Evolutionary conservation across 805 yeast species (phyloP).

Genomic region (Monosporozyma yasuniensis): DNA sequence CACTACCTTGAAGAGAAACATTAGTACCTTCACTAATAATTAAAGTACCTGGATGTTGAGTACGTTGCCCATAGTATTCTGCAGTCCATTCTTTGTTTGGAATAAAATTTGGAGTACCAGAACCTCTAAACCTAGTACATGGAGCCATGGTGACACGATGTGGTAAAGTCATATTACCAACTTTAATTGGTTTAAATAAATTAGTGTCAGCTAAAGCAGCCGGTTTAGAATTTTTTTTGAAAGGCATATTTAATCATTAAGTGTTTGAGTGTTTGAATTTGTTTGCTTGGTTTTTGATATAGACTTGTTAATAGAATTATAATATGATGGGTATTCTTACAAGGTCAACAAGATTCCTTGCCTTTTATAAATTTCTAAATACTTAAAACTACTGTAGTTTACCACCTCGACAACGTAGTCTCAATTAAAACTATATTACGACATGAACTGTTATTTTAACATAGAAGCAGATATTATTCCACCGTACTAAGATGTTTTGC

Average conservation of each 20-base stretch:
- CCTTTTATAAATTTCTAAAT: too few relatives aligned
- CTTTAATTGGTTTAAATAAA: slow-evolving; percentile 37
- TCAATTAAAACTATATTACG: too few relatives aligned
- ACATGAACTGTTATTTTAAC: too few relatives aligned
- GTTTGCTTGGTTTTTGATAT: too few relatives aligned
- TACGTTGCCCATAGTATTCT: slow-evolving; percentile 46
- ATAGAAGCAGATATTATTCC: too few relatives aligned
- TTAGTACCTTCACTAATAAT: slow-evolving; percentile 50
- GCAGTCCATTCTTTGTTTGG: slow-evolving; percentile 36
- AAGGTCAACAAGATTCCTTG: too few relatives aligned
- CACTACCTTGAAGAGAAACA: slow-evolving; percentile 34
- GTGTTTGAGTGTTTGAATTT: too few relatives aligned
- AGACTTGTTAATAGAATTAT: too few relatives aligned
- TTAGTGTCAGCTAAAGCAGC: slow-evolving; percentile 29
- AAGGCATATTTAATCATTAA: slow-evolving; percentile 15
- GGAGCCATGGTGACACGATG: slow-evolving; percentile 34
- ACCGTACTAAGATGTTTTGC: too few relatives aligned
- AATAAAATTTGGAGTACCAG: slow-evolving; percentile 26
- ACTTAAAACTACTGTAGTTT: too few relatives aligned
- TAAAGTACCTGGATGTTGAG: slow-evolving; percentile 46
- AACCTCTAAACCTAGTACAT: slow-evolving; percentile 35
- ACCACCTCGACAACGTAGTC: too few relatives aligned
- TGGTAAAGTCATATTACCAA: slow-evolving; percentile 32
- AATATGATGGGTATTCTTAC: too few relatives aligned
- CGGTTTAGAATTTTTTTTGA: slow-evolving; percentile 21